Base-by-base conservation (phyloP, 805 yeast genomes). In the Candida mattraensis region DNA sequence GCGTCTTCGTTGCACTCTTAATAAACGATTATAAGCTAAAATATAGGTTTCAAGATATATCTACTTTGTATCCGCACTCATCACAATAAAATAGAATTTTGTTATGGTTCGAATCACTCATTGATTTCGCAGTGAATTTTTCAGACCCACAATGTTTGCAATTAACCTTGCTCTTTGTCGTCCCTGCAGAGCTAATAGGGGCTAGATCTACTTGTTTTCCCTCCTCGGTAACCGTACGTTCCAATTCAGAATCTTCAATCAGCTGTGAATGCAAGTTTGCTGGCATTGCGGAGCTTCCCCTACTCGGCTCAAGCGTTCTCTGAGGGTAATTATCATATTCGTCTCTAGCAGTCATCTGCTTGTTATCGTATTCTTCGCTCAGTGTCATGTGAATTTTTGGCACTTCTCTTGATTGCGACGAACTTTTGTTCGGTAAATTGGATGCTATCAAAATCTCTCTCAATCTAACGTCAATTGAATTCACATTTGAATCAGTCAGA, bases 51-150 rank as follows among this genome's bases (percentile, higher is more conserved):
- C 20, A 31, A 12, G 23, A 22, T 10, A 29, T 30, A 28, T 43
- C 48, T 2, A 42, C 45, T 16, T 42, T 36, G n/a, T 40, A 45
- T 7, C 61, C 60, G 42, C 63, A 58, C 5, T 43, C 33, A 28
- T 54, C 53, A 35, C 63, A 58, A 30, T 35, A 53, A 29, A 58
- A 58, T 7, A 29, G 34, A 22, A 58, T 51, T 9, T 33, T 23
- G 24, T 48, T 48, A 8, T 42, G 40, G 15, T 27, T 16, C 3
- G 44, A 29, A 9, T 40, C 42, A 14, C 36, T 41, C 30, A 46
- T 45, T 2, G 50, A 46, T 12, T 39, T 48, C 3, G 61, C 58
- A 7, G 55, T 44, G 27, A 56, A 58, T 18, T 47, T 48, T 6
- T 20, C 30, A 1, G 51, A 40, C 4, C 48, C 49, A 31, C 63